Evolutionary conservation across 176 grass and related monocot species (phyloP).

Genomic region (Juncus effusus): DNA sequence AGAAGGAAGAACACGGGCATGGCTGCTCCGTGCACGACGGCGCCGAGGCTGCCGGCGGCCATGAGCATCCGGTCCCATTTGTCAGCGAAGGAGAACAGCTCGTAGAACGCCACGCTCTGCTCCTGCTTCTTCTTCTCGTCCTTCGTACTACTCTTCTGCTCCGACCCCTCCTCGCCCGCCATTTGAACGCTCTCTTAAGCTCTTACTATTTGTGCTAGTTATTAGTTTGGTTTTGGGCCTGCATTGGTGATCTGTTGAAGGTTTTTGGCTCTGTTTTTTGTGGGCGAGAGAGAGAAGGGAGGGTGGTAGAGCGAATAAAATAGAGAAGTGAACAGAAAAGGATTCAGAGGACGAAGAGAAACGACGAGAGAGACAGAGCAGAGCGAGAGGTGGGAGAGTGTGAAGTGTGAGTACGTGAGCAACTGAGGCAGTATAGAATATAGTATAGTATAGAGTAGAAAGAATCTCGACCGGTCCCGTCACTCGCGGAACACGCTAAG

Average conservation of each 20-base stretch:
- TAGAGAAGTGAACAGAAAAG: too few species aligned
- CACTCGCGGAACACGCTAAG: conserved; percentile 35
- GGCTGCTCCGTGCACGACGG: conserved; percentile 83
- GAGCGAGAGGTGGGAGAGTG: conserved; percentile 36
- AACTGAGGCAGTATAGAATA: not conserved
- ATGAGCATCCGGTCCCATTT: conserved; percentile 75
- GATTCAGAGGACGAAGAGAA: conserved; percentile 11
- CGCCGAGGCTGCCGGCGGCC: conserved; percentile 60
- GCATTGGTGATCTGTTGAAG: conserved; percentile 32
- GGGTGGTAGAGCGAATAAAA: conserved; percentile 7
- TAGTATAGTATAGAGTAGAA: conserved; percentile 1
- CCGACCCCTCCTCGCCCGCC: conserved; percentile 24
- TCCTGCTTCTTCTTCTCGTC: conserved; percentile 71
- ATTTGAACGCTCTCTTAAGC: conserved; percentile 8
- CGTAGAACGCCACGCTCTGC: conserved; percentile 74
- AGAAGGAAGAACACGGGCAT: conserved; percentile 99
- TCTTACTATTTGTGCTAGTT: not conserved
- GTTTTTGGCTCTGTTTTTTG: not conserved
- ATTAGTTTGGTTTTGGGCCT: not conserved
- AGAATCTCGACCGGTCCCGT: conserved; percentile 29
- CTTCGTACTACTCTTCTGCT: not conserved
- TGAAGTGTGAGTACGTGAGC: conserved; percentile 26
- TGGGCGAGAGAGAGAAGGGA: conserved; percentile 6
- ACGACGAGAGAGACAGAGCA: conserved; percentile 30
- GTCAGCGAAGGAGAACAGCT: conserved; percentile 84